Evolutionary conservation across 78 protist species (phyloP).

Genomic region (Emiliania huxleyi): DNA sequence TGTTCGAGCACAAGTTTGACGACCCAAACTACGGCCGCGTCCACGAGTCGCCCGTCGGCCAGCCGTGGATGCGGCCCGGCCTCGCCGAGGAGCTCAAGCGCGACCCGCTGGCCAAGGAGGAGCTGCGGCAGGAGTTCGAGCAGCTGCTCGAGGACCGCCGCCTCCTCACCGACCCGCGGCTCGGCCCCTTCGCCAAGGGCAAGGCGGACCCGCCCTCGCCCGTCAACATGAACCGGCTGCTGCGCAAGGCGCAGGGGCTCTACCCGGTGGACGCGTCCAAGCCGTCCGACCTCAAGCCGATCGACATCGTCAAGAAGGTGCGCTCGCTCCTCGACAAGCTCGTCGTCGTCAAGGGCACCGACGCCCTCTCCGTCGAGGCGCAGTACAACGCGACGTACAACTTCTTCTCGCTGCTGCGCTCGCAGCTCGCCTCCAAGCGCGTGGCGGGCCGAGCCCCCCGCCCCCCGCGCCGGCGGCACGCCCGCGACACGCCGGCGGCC

Average conservation of each 20-base stretch:
- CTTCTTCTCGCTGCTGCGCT: slow-evolving; percentile 72
- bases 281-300: slow-evolving; percentile 69
- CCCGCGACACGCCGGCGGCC: too few relatives aligned
- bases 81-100: not conserved
- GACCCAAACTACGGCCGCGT: not conserved
- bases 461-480: too few relatives aligned
- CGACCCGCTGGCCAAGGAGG: not conserved
- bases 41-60: not conserved
- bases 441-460: too few relatives aligned
- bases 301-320: slow-evolving; percentile 59
- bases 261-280: not conserved
- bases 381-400: slow-evolving; percentile 78
- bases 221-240: slow-evolving; percentile 84
- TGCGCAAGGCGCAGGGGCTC: slow-evolving; percentile 65
- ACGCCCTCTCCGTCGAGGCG: slow-evolving; percentile 62
- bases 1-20: not conserved
- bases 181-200: not conserved
- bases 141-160: not conserved
- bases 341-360: slow-evolving; percentile 36
- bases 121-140: slow-evolving; percentile 25
- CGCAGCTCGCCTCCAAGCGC: slow-evolving; percentile 70
- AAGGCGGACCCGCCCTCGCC: slow-evolving; percentile 65
- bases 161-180: not conserved
- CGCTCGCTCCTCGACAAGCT: not conserved
- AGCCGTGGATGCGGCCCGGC: not conserved